Conservation (phyloP, 1,139 yeast species). For the Lizanozyma gosingica region DNA sequence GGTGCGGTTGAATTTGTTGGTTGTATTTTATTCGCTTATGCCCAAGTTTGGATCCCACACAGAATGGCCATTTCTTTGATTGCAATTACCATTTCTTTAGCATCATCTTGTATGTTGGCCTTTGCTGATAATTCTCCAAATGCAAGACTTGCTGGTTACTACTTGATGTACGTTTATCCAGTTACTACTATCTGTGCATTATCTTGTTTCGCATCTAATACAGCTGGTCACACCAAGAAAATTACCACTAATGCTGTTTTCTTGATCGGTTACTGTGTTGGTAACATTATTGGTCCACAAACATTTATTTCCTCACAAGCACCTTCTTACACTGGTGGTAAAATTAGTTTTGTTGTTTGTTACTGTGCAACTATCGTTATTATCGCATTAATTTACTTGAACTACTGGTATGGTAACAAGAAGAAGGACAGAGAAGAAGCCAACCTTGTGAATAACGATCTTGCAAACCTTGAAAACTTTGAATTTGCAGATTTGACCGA, state of each 20-base stretch:
- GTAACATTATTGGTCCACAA: conserved; percentile 52
- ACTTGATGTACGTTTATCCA: conserved; percentile 16
- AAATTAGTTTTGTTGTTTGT: conserved; percentile 26
- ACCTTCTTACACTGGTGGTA: conserved; percentile 43
- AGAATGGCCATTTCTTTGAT: conserved; percentile 36
- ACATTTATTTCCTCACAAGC: conserved; percentile 43
- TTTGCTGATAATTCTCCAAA: conserved; percentile 25
- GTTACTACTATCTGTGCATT: conserved; percentile 41
- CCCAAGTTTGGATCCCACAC: too few species aligned
- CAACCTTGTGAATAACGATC: too few species aligned
- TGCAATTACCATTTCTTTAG: conserved; percentile 26
- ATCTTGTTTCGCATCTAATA: conserved; percentile 37
- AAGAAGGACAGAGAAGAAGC: too few species aligned
- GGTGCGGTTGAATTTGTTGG: conserved; percentile 36
- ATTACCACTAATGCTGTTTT: conserved; percentile 34
- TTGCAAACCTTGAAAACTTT: conserved; percentile 33
- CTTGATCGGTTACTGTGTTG: conserved; percentile 50
- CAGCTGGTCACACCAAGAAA: conserved; percentile 56
- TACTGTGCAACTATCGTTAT: conserved; percentile 16
- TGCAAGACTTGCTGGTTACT: conserved; percentile 38
- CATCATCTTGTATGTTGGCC: conserved; percentile 40
- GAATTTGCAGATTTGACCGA: conserved; percentile 60
- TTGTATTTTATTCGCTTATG: conserved; percentile 28
- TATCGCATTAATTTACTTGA: conserved; percentile 17
- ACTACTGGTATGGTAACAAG: conserved; percentile 21